Conservation (phyloP, 176 grass and related monocot species). For the Elaeis guineensis region DNA sequence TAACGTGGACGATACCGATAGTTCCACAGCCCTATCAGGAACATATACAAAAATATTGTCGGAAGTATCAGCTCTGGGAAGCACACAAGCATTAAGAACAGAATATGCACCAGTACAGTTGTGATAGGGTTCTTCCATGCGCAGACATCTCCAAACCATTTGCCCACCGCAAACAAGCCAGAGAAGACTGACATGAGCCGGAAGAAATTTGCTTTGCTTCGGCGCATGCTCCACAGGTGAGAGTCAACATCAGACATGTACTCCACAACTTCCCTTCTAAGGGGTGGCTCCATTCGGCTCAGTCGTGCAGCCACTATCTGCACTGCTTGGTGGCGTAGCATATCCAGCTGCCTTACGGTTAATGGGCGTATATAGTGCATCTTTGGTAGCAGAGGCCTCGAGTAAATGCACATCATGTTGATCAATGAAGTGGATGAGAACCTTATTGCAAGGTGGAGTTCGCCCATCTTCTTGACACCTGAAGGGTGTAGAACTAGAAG, state of each 20-base stretch:
- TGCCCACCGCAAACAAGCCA: slow-evolving; percentile 55
- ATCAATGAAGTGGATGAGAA: slow-evolving; percentile 82
- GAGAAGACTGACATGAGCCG: slow-evolving; percentile 91
- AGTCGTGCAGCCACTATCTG: slow-evolving; percentile 87
- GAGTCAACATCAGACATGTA: slow-evolving; percentile 93
- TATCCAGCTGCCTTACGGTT: slow-evolving; percentile 78
- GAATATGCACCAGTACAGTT: slow-evolving; percentile 79
- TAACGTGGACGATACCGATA: slow-evolving; percentile 78
- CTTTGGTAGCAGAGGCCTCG: slow-evolving; percentile 77
- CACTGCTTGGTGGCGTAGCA: slow-evolving; percentile 75
- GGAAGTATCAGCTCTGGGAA: slow-evolving; percentile 91
- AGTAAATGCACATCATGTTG: slow-evolving; percentile 85
- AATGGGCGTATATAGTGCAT: slow-evolving; percentile 90
- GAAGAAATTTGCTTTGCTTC: slow-evolving; percentile 95
- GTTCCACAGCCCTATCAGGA: slow-evolving; percentile 93
- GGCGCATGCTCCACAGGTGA: slow-evolving; percentile 95
- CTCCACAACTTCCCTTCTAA: slow-evolving; percentile 94
- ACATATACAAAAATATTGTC: slow-evolving; percentile 89
- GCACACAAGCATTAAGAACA: slow-evolving; percentile 86
- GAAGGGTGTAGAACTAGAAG: slow-evolving; percentile 91
- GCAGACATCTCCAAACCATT: slow-evolving; percentile 83
- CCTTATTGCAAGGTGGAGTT: slow-evolving; percentile 82
- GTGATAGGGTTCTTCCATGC: slow-evolving; percentile 88
- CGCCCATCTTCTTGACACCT: slow-evolving; percentile 96
- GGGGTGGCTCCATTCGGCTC: slow-evolving; percentile 82